Conservation (phyloP, 495 filamentous ascomycete species). For the Penicillium mononematosum region DNA sequence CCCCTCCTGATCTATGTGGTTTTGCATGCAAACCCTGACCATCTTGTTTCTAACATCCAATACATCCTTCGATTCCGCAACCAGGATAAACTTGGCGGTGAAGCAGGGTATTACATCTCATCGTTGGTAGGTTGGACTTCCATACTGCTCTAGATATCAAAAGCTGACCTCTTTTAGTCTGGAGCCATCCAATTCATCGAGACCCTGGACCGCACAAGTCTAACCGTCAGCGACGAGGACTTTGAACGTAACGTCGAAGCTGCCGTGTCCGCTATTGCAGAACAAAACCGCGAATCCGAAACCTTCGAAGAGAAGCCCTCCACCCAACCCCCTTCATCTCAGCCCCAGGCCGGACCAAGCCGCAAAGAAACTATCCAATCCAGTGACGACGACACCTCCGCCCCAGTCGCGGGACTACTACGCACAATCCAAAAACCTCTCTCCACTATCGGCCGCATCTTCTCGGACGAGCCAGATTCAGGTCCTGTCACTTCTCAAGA, state of each 20-base stretch:
- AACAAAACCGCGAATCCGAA: slow-evolving; percentile 66
- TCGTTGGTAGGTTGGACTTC: slow-evolving; percentile 63
- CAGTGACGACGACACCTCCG: slow-evolving; percentile 62
- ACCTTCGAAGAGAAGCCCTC: slow-evolving; percentile 58
- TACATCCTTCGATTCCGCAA: slow-evolving; percentile 97
- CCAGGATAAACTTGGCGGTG: slow-evolving; percentile 92
- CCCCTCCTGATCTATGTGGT: slow-evolving; percentile 95
- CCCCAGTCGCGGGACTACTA: slow-evolving; percentile 81
- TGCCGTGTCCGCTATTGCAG: slow-evolving; percentile 93
- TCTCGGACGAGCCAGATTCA: slow-evolving; percentile 71
- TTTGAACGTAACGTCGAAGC: slow-evolving; percentile 95
- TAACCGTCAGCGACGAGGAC: slow-evolving; percentile 91
- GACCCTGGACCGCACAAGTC: slow-evolving; percentile 85
- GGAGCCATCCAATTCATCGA: slow-evolving; percentile 97
- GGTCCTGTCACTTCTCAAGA: slow-evolving; percentile 31
- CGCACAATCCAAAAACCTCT: slow-evolving; percentile 90
- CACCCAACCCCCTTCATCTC: slow-evolving; percentile 26
- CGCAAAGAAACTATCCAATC: slow-evolving; percentile 35
- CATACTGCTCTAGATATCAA: background rate
- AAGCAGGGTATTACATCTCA: slow-evolving; percentile 96
- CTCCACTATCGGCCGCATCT: slow-evolving; percentile 94
- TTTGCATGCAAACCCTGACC: slow-evolving; percentile 87
- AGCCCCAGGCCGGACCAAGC: slow-evolving; percentile 48
- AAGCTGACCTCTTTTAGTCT: slow-evolving; percentile 55
- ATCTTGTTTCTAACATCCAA: slow-evolving; percentile 95